These are phyloP conservation scores for Mucuna pruriens DNA, from an alignment of 306 rosid species.

Conservation along the genomic window DNA sequence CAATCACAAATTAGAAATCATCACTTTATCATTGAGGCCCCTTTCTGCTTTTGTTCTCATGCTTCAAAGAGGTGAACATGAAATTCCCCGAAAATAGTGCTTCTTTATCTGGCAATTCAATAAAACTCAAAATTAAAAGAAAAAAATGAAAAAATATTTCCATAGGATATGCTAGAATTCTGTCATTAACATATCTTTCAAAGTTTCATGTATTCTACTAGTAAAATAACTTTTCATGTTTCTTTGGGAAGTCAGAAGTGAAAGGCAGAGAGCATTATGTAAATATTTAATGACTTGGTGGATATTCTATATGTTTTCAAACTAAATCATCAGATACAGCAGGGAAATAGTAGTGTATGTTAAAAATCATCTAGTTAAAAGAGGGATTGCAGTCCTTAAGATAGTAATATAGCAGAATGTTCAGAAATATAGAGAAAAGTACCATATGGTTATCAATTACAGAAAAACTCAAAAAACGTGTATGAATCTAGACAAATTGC, in stretches of 20 bases:
- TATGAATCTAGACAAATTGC: slow-evolving; percentile 9
- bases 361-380: background rate
- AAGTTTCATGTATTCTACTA: slow-evolving; percentile 15
- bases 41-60: slow-evolving; percentile 39
- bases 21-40: slow-evolving; percentile 38
- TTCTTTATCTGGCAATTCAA: slow-evolving; percentile 76
- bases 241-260: slow-evolving; percentile 15
- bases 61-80: slow-evolving; percentile 70
- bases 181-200: slow-evolving; percentile 11
- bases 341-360: background rate
- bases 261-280: slow-evolving; percentile 28
- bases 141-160: background rate
- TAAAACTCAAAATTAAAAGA: slow-evolving; percentile 28
- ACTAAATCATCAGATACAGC: background rate
- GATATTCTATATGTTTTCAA: slow-evolving; percentile 2
- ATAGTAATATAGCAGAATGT: background rate
- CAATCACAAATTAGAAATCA: background rate
- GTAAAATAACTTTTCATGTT: background rate
- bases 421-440: slow-evolving; percentile 15
- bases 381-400: slow-evolving; percentile 9
- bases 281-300: background rate
- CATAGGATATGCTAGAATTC: slow-evolving; percentile 24
- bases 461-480: background rate
- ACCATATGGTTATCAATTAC: background rate
- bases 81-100: slow-evolving; percentile 83